A percentile compares a stretch with the other conserved stretches of the same genome.
These are phyloP conservation scores for Vaccinium myrtillus DNA, from an alignment of 148 eudicot species.

Conservation along the genomic window DNA sequence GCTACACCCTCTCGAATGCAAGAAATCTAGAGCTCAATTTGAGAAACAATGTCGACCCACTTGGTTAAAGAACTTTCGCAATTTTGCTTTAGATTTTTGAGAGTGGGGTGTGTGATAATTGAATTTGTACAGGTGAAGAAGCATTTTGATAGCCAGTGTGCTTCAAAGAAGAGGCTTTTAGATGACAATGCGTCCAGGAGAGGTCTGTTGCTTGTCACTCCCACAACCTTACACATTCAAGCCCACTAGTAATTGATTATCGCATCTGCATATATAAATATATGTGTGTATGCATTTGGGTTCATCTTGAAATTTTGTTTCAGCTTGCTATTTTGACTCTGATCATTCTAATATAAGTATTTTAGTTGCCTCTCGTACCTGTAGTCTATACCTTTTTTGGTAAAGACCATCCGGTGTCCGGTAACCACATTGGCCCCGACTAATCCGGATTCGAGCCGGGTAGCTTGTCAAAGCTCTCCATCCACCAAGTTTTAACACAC, in stretches of 20 bases:
- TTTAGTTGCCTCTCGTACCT: background rate
- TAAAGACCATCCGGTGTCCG: too few species aligned
- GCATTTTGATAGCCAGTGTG: slow-evolving; percentile 79
- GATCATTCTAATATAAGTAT: background rate
- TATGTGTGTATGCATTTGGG: background rate
- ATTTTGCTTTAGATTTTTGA: background rate
- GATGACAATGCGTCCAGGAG: slow-evolving; percentile 41
- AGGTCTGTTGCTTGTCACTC: slow-evolving; percentile 72
- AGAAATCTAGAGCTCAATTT: slow-evolving; percentile 59
- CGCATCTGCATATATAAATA: background rate
- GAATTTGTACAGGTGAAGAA: slow-evolving; percentile 59
- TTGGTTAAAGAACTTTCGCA: too few species aligned
- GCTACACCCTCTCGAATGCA: slow-evolving; percentile 72
- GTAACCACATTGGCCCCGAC: too few species aligned
- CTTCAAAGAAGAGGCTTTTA: slow-evolving; percentile 55
- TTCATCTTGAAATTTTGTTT: slow-evolving; percentile 6
- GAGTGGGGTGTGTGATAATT: background rate
- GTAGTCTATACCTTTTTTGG: too few species aligned
- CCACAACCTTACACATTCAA: slow-evolving; percentile 55
- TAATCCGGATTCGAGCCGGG: too few species aligned
- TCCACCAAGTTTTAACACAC: too few species aligned
- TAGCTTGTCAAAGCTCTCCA: too few species aligned
- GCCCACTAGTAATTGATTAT: slow-evolving; percentile 13
- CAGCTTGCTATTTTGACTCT: background rate
- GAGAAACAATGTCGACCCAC: too few species aligned